Evolutionary conservation across 352 stramenopile genomes (phyloP).

Genomic region (Pythium insidiosum): DNA sequence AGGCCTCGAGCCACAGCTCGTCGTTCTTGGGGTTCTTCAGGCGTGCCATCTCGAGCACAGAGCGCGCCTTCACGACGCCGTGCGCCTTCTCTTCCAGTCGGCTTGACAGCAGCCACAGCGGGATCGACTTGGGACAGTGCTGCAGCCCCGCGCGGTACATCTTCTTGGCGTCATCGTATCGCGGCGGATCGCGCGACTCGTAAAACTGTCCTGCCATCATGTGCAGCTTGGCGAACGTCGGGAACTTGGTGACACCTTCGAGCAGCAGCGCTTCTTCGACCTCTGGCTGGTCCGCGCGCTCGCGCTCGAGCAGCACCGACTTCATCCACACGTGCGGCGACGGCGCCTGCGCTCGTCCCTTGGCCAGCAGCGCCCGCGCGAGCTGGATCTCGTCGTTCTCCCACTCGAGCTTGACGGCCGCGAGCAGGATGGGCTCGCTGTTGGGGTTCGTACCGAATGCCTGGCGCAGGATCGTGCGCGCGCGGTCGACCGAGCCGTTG

Average conservation of each 20-base stretch:
- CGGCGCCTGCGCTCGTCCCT: slow-evolving; percentile 73
- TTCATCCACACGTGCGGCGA: slow-evolving; percentile 97
- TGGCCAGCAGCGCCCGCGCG: slow-evolving; percentile 75
- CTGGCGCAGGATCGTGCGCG: slow-evolving; percentile 91
- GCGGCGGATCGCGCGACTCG: slow-evolving; percentile 37
- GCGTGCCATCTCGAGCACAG: slow-evolving; percentile 94
- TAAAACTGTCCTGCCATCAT: slow-evolving; percentile 98
- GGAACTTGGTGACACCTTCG: slow-evolving; percentile 87
- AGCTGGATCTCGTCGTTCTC: slow-evolving; percentile 96
- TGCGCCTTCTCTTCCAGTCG: slow-evolving; percentile 88
- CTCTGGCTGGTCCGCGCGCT: slow-evolving; percentile 49
- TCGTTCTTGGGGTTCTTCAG: slow-evolving; percentile 94
- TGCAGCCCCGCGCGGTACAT: slow-evolving; percentile 91
- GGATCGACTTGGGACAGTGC: slow-evolving; percentile 87
- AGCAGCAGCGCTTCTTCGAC: slow-evolving; percentile 85
- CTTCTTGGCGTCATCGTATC: slow-evolving; percentile 79
- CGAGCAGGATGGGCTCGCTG: slow-evolving; percentile 94
- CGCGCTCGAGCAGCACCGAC: slow-evolving; percentile 94
- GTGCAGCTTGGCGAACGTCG: slow-evolving; percentile 93
- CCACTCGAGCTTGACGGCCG: slow-evolving; percentile 98
- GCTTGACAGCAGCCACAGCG: slow-evolving; percentile 93
- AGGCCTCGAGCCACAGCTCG: slow-evolving; percentile 94
- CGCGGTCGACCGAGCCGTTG: slow-evolving; percentile 90
- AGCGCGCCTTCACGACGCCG: slow-evolving; percentile 94
- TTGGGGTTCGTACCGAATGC: slow-evolving; percentile 96